Base-by-base conservation (phyloP, 345 rosid genomes). In the Lumnitzera littorea region DNA sequence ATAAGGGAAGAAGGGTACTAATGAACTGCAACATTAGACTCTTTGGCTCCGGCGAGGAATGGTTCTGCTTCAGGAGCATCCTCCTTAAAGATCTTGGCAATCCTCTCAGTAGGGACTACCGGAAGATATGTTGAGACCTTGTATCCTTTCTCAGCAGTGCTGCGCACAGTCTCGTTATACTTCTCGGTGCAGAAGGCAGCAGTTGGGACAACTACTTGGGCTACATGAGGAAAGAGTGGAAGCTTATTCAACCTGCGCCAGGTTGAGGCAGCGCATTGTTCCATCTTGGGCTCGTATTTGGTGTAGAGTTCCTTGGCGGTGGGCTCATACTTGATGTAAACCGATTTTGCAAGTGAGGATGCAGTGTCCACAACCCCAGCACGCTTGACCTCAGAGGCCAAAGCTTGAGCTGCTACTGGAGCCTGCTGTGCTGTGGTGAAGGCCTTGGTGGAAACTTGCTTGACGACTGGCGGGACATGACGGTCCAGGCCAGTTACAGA, bases 191-290 rank as follows among this genome's bases (percentile, higher is more conserved):
- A 95, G 67, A 65, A 86, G 8, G 97, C 86, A 0, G 97, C 95
- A 0, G 97, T 70, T 3, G 98, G 97, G 50, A 91, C 72, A 24
- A 81, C 78, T 0, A 86, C 88, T 46, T 83, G 83, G 16, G 95
- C 89, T 31, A 86, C 80, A n/a, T 68, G 81, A 36, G 97, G 97
- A 77, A 94, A 76, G 12, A 91, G 82, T 10, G 97, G 97, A 17
- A 95, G 79, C 62, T 77, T 80, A 67, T 88, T 84, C 55, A 95
- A 79, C 67, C 68, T 88, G 71, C 74, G 86, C 99, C 96, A 95
- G 13, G 92, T 81, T 1, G 89, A 88, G 31, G 71, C 91, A 0
- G 91, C 97, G 24, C 84, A 83, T 46, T 81, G 85, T 75, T 94
- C 97, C 1, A 91, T 87, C 74, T 79, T 83, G 4, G 97, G 97